A percentile compares a stretch with the other conserved stretches of the same genome.
These are phyloP conservation scores for Monilinia fructigena DNA, from an alignment of 2,329 filamentous ascomycete genomes.

Conservation along the genomic window DNA sequence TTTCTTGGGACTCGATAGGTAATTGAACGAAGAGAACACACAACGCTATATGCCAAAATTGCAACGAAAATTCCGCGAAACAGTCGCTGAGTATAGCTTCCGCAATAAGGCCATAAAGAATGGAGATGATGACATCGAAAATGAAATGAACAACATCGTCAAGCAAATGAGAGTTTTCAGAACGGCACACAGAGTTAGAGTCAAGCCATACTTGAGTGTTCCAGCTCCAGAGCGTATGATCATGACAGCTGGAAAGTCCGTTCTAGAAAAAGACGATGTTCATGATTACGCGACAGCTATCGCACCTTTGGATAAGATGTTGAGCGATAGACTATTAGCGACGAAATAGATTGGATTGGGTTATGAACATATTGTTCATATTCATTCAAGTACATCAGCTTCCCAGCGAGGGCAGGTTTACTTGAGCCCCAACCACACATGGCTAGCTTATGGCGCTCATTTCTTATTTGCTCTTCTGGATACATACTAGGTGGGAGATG, in stretches of 20 bases:
- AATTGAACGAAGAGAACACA: conserved; percentile 34
- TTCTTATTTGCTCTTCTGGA: neutral
- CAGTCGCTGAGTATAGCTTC: conserved; percentile 16
- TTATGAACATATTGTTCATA: neutral
- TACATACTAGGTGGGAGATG: neutral
- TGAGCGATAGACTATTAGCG: conserved; percentile 15
- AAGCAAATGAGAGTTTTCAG: conserved; percentile 41
- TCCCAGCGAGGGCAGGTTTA: neutral
- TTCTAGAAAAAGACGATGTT: conserved; percentile 19
- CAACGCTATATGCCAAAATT: conserved; percentile 19
- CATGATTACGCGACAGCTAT: conserved; percentile 17
- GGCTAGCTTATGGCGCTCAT: neutral
- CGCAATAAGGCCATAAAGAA: conserved; percentile 21
- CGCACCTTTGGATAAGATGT: conserved; percentile 19
- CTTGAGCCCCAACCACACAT: neutral
- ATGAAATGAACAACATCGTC: conserved; percentile 38
- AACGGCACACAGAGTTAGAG: conserved; percentile 38
- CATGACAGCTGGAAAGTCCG: conserved; percentile 42
- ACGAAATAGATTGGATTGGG: conserved; percentile 13
- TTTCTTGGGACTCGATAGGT: conserved; percentile 41
- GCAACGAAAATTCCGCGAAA: conserved; percentile 19
- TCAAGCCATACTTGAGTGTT: conserved; percentile 37
- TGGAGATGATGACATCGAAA: conserved; percentile 31
- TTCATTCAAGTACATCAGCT: neutral
- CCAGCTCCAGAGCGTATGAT: conserved; percentile 41